phyloP scores from a whole-genome alignment of 225 moss, liverwort and hornwort genomes.

The Sphagnum tenellum region DNA sequence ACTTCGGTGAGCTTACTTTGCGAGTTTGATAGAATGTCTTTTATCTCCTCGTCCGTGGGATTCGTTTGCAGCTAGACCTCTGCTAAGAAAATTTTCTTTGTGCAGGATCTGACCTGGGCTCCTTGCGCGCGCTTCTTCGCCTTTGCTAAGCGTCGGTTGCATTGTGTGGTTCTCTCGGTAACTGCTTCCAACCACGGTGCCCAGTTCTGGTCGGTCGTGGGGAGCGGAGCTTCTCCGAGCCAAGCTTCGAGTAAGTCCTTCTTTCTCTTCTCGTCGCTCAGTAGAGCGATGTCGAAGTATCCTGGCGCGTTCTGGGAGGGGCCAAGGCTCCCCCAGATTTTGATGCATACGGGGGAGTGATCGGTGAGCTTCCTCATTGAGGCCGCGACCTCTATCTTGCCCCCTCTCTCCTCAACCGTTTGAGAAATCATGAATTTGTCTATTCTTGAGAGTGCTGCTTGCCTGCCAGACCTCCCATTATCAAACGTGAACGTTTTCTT shows the following conservation, averaged over 20 bases:
- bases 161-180: background rate
- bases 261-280: background rate
- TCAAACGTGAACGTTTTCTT: background rate
- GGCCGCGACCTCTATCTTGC: background rate
- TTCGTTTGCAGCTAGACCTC: background rate
- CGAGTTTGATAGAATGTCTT: background rate
- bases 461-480: background rate
- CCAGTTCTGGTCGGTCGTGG: background rate
- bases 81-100: background rate
- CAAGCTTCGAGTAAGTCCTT: background rate
- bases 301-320: background rate
- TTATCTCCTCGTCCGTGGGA: background rate
- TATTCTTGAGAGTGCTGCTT: background rate
- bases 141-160: background rate
- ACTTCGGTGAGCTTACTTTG: background rate
- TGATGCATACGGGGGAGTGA: background rate
- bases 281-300: background rate
- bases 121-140: background rate
- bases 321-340: background rate
- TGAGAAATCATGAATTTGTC: background rate
- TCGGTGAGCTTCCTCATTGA: background rate
- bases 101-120: background rate
- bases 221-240: background rate
- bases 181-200: background rate
- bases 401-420: background rate